Base-by-base conservation (phyloP, 2,329 filamentous ascomycete genomes). In the Catunica adiposa region DNA sequence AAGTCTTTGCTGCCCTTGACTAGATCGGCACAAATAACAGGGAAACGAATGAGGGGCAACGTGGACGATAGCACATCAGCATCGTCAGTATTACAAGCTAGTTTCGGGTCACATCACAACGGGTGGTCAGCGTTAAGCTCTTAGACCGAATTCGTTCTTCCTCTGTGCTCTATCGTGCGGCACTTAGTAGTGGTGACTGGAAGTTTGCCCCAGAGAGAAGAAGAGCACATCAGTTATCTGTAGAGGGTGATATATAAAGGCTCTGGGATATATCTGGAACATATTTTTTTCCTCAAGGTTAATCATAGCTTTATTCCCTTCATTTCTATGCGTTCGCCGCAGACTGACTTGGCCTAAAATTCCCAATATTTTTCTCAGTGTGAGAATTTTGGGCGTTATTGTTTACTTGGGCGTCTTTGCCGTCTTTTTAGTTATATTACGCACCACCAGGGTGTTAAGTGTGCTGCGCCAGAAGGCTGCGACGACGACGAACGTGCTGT, bases 91-190 rank as follows among this genome's bases (percentile, higher is more conserved):
- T 11, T 5, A 34, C 29, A 34, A 34, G 11, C 29, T 34, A 34
- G 29, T 34, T 34, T 5, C 29, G 29, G 29, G 29, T 34, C 17
- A 25, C 11, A 7, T 14, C 3, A 25, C 26, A 25, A 23, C 2
- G 44, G 44, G 3, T 25, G n/a, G n/a, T 48, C 22, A 48, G 44
- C 44, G 15, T 25, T 48, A 48, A n/a, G 44, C 44, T 26, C n/a
- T 48, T 48, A 48, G 44, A 48, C 44, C 44, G 44, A 25, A 48
- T 48, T 48, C 22, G 44, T 9, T 48, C 23, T 48, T 22, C 15
- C 23, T 48, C 44, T 8, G 20, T 48, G 44, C 23, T 48, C 26
- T 48, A 9, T 26, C 44, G 44, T 23, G 44, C n/a, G 44, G 22
- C n/a, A 48, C 9, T 11, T 48, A 15, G 9, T 2, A 25, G n/a